Evolutionary conservation across 2,329 filamentous ascomycete genomes (phyloP), one percentile per base, ranked within the genome.

Genomic region (Aspergillus fumigatiaffinis): DNA sequence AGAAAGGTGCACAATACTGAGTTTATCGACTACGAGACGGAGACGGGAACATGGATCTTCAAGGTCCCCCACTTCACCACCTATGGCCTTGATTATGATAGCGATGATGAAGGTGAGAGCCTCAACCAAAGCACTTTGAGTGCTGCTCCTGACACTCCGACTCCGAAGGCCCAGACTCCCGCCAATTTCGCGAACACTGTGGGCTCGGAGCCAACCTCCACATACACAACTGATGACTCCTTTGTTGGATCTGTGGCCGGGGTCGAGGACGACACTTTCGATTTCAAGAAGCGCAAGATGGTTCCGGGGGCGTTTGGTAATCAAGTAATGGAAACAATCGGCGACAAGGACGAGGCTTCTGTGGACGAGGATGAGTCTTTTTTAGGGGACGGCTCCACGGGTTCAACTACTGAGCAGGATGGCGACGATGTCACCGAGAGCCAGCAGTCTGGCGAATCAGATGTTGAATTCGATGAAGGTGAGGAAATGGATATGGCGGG

Each of bases 31-130:
- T 99, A 97, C 73, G 84, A 95, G 62, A 80, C 82, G 56, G 82
- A 90, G 1, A 92, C 87, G 53, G 94, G 93, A 53, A 84, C 90
- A 50, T 99, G 95, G 95, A 84, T 85, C 14, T 99, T 99, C 78
- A 86, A 81, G 9, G 94, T 99, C n/a, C 87, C 93, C 68, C 94
- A 99, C 74, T 99, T 95, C 73, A 97, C 93, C 1, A 96, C 92
- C 1, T 99, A 99, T 70, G 92, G 90, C 44, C 82, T 97, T 54
- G 89, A 93, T 62, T 91, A 90, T 53, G 90, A 92, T 48, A 88
- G 91, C 28, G 87, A 90, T 52, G 86, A 84, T 7, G 82, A 87
- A 65, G 79, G 81, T 60, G 76, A 79, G 76, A 70, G 73, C 77
- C 68, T 77, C 77, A 76, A 76, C 56, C 77, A 80, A 68, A 82